Evolutionary conservation across 176 grass and related monocot species (phyloP), one percentile per base, ranked within the genome.

Genomic region (Rhynchospora tenuis): DNA sequence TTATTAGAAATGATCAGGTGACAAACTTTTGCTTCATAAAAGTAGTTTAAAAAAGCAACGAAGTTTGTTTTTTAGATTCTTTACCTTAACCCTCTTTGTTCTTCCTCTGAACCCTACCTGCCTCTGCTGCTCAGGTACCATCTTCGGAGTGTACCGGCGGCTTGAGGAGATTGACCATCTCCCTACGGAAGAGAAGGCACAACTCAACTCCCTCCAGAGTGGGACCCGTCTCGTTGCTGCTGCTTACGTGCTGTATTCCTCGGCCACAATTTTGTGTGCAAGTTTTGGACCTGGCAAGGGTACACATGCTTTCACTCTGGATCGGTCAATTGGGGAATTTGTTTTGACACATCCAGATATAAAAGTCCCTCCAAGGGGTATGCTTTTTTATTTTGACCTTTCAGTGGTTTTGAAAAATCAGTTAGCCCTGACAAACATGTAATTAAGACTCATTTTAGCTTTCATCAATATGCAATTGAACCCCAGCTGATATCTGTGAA

Each of bases 191-290:
- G 96, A 93, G 64, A 99, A 68, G 71, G 88, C 93, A 79, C 91
- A 93, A 52, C 88, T 92, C 15, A 99, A 99, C 86, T 89, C 96
- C 1, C 84, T 99, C 26, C 93, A 95, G n/a, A 95, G 85, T 17
- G 96, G 91, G 20, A 83, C 80, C 66, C 75, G 48, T 9, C 83
- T 95, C 66, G 80, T 99, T 5, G 91, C 91, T 45, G 91, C 93
- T 19, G 93, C 89, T n/a, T 95, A 99, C 33, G 83, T 99, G 23
- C 68, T 99, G 14, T 99, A 99, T 60, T 99, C 93, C 13, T 99
- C 96, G 5, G 91, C 93, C 83, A 99, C 96, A n/a, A 89, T 93
- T 27, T 84, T 99, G 3, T 95, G 96, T 55, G 86, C 94, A 73
- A 92, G 93, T 79, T 88, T 99, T 1, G 86, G 93, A 0, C 63